These are phyloP conservation scores for Talaromyces stipitatus DNA, from an alignment of 495 filamentous ascomycete genomes.

Conservation along the genomic window DNA sequence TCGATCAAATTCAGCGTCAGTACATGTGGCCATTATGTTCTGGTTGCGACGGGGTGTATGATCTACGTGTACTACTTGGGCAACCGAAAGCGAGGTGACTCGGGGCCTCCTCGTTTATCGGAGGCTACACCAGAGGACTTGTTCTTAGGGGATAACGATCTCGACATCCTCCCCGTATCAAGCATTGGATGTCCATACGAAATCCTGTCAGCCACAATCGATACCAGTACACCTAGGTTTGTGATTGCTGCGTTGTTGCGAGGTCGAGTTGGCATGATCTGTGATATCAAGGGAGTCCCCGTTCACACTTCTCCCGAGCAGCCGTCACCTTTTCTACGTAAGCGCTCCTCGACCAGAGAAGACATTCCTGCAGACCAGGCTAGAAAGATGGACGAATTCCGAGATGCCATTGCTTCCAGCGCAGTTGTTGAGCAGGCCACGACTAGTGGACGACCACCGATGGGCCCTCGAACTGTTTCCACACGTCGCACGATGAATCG, in stretches of 20 bases:
- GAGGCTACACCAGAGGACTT: neutral
- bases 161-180: constrained; percentile 36
- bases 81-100: constrained; percentile 14
- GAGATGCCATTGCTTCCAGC: constrained; percentile 6
- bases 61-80: constrained; percentile 55
- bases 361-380: neutral
- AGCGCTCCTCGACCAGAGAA: neutral
- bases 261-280: constrained; percentile 56
- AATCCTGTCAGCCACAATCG: constrained; percentile 57
- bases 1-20: constrained; percentile 44
- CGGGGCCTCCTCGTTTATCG: constrained; percentile 7
- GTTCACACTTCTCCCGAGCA: neutral
- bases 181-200: constrained; percentile 52
- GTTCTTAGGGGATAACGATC: constrained; percentile 8
- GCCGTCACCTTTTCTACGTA: neutral
- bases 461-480: constrained; percentile 1
- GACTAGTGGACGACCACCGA: neutral
- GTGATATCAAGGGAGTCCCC: constrained; percentile 35
- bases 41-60: constrained; percentile 48
- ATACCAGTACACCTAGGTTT: constrained; percentile 48
- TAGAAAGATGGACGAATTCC: neutral
- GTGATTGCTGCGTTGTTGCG: constrained; percentile 55
- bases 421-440: neutral
- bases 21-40: constrained; percentile 51
- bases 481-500: constrained; percentile 3